Evolutionary conservation across 768 basidiomycete species (phyloP), one percentile per base, ranked within the genome.

Genomic region (Lactarius hatsudake): DNA sequence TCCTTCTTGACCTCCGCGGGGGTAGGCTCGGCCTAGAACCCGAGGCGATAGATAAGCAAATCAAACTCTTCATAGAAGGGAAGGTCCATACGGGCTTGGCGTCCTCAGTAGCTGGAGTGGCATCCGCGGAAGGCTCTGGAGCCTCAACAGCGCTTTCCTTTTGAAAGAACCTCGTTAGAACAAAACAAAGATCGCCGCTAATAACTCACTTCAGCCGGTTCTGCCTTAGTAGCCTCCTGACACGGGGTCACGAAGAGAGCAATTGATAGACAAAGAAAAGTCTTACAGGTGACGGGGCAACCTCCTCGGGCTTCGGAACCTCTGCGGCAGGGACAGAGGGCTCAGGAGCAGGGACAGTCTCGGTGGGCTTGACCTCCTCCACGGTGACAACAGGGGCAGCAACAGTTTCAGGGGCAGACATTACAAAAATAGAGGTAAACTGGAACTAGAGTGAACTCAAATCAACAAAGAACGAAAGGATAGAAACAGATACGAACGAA

Each of bases 321-420:
- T 81, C 81, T 34, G 72, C 73, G 42, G 72, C 78, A 40, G 80
- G 75, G 28, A 75, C 68, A 58, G 67, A 70, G 48, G 77, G 45
- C 72, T 78, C 59, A 23, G 73, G 59, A 38, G 68, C 75, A 61
- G 80, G 70, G 59, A 79, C 73, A 12, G 62, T 0, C 75, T 85
- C 86, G 67, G 74, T 76, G 70, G 78, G 78, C 78, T 83, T 83
- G 66, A 80, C 78, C 76, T 86, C 87, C 78, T 87, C 86, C 64
- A 79, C 77, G 76, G 81, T 74, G 59, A 73, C 78, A 73, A 73
- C 68, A 62, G 75, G 81, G 74, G 80, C 80, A 75, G 81, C 74
- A 75, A 79, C 78, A 78, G 88, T 89, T 69, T 73, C 74, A 74
- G 87, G 77, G 78, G 89, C 84, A 83, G 92, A 93, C 91, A 94